Evolutionary conservation across 108 stramenopile species (phyloP).

Genomic region (Mediolabrus comicus): DNA sequence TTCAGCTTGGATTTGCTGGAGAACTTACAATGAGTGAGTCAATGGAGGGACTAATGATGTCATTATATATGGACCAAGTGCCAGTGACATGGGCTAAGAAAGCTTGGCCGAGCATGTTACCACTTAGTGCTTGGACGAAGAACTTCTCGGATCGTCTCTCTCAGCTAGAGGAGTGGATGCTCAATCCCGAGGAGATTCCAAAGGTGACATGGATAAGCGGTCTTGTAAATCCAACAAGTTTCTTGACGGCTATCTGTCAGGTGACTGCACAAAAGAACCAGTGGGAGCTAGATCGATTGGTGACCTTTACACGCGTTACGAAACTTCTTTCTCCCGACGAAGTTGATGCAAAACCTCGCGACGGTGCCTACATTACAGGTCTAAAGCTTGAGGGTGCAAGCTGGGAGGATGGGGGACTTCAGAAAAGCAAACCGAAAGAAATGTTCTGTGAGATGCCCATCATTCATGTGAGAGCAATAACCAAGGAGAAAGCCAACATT

Average conservation of each 20-base stretch:
- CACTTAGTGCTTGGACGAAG: constrained; percentile 65
- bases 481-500: constrained; percentile 77
- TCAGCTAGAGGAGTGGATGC: constrained; percentile 86
- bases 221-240: constrained; percentile 86
- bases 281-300: constrained; percentile 87
- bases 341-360: constrained; percentile 68
- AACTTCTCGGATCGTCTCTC: constrained; percentile 68
- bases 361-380: constrained; percentile 85
- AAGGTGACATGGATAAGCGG: constrained; percentile 88
- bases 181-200: constrained; percentile 85
- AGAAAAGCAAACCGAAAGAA: constrained; percentile 84
- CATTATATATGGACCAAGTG: constrained; percentile 76
- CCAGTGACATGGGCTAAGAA: constrained; percentile 79
- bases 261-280: constrained; percentile 84
- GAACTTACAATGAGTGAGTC: constrained; percentile 89
- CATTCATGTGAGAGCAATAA: constrained; percentile 80
- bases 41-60: constrained; percentile 79
- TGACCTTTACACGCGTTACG: constrained; percentile 86
- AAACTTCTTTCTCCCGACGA: constrained; percentile 74
- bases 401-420: constrained; percentile 69
- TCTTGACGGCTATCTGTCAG: constrained; percentile 91
- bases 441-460: constrained; percentile 88
- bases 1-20: constrained; percentile 87
- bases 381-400: constrained; percentile 84
- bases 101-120: constrained; percentile 78